Evolutionary conservation across 1,284 basidiomycete species (phyloP), one percentile per base, ranked within the genome.

Genomic region (Puccinia horiana): DNA sequence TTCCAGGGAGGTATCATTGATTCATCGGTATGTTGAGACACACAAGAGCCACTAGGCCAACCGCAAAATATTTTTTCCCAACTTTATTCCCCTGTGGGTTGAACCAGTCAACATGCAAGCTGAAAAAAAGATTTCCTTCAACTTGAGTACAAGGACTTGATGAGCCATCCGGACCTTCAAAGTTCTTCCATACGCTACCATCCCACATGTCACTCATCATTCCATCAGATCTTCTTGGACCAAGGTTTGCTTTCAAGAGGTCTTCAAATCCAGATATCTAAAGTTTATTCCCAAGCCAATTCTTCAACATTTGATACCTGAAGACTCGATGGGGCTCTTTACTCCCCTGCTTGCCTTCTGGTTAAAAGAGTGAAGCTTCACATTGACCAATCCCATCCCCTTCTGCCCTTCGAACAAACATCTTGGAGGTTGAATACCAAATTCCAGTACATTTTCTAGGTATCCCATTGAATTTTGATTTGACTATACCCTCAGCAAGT

Each of bases 81-180:
- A 16, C 23, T 9, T 69, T 35, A 69, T 69, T 69, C 20, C 65
- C 65, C 20, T 42, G 32, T 37, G 65, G 65, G 14, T 69, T 35
- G 65, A 35, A 69, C 65, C 65, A 69, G 65, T 69, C 65, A 35
- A 69, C 65, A 69, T 69, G 14, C 32, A 69, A 69, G 65, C 65
- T 69, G 20, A 42, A 69, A 69, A 35, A 8, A 6, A 69, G 23
- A 69, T 69, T 69, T 35, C 65, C 65, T 69, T 23, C 32, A 37
- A 35, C 11, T 58, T 58, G 6, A 20, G 56, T 58, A 20, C 23
- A 58, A 16, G 26, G 18, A 8, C 40, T 35, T 5, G 6, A n/a
- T 9, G 32, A n/a, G 63, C 40, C 20, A 6, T 2, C 32, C 37
- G 63, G 63, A 18, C 63, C 63, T 6, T 18, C 32, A 37, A 67